Evolutionary conservation across 768 basidiomycete species (phyloP).

Genomic region (Chalciporus pseudorubinellus): DNA sequence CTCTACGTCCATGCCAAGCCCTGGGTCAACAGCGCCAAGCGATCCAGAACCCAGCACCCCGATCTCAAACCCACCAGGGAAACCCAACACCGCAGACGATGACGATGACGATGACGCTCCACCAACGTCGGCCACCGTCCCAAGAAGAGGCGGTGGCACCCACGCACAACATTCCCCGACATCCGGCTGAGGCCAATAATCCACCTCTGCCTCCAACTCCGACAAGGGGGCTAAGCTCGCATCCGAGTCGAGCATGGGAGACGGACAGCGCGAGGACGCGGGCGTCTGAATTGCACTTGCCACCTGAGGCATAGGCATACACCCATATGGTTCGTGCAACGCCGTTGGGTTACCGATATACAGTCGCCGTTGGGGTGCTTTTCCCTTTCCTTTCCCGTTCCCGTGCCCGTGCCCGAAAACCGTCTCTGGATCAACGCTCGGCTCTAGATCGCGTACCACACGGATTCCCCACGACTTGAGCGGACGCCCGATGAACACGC

Average conservation of each 20-base stretch:
- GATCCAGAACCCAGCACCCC: neutral
- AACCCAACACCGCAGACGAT: neutral
- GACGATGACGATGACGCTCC: too few species aligned
- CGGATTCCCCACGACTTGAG: conserved; percentile 24
- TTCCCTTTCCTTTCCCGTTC: neutral
- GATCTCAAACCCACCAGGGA: neutral
- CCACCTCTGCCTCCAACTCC: conserved; percentile 5
- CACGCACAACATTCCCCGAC: conserved; percentile 32
- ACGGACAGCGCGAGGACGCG: conserved; percentile 6
- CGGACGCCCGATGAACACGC: conserved; percentile 27
- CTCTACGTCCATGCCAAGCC: neutral
- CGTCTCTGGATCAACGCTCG: conserved; percentile 4
- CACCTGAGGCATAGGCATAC: conserved; percentile 14
- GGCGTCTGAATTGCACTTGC: neutral
- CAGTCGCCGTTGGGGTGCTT: conserved; percentile 8
- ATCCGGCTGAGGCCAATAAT: conserved; percentile 32
- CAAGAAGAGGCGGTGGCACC: conserved; percentile 11
- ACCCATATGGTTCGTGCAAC: conserved; percentile 19
- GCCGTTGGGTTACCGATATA: conserved; percentile 18
- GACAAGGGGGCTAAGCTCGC: conserved; percentile 10
- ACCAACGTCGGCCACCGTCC: neutral
- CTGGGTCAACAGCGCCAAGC: neutral
- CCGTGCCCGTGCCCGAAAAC: neutral
- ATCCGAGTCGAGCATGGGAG: conserved; percentile 13
- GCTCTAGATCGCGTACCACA: conserved; percentile 22